Base-by-base conservation (phyloP, 2,329 filamentous ascomycete genomes). In the Fusarium fracticaudum region DNA sequence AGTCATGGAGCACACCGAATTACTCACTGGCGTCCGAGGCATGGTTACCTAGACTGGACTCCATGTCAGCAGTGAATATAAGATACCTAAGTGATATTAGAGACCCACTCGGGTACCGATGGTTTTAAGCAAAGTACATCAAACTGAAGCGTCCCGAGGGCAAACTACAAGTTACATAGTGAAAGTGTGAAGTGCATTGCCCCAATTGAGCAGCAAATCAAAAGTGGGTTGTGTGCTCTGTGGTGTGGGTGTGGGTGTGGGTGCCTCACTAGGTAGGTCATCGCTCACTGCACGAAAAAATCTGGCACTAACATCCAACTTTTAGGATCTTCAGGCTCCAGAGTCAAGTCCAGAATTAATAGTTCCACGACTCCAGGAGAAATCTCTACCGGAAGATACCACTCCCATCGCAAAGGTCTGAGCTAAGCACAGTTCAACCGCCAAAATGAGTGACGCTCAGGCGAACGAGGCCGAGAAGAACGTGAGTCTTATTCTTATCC, bases 391-490 rank as follows among this genome's bases (percentile, higher is more conserved):
- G 41, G 67, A 72, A 68, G 60, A 54, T 67, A 69, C 66, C 72
- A 72, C 73, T 67, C 75, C 72, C 74, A 75, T 35, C 33, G 69
- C n/a, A 69, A 73, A 69, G 53, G 74, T 67, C 72, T 48, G 64
- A 67, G 50, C 67, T 74, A 66, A 68, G 67, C 63, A 72, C 66
- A 67, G 67, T 65, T 72, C 67, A 70, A 75, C 76, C 74, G 72
- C 83, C 90, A 95, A 86, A 80, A 97, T 97, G 94, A 95, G 93
- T 87, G 92, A 95, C 86, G 88, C 92, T 81, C 91, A 94, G 86
- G 91, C 91, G 84, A 95, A 92, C 87, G 96, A 98, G 86, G 96
- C 96, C 79, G 96, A 99, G 91, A 98, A 98, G 91, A 99, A 98
- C 86, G 89, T 91, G 81, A 85, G 88, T 86, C 48, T 65, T 71